Evolutionary conservation across 305 asterid genomes (phyloP).

Genomic region (Fraxinus nigra): DNA sequence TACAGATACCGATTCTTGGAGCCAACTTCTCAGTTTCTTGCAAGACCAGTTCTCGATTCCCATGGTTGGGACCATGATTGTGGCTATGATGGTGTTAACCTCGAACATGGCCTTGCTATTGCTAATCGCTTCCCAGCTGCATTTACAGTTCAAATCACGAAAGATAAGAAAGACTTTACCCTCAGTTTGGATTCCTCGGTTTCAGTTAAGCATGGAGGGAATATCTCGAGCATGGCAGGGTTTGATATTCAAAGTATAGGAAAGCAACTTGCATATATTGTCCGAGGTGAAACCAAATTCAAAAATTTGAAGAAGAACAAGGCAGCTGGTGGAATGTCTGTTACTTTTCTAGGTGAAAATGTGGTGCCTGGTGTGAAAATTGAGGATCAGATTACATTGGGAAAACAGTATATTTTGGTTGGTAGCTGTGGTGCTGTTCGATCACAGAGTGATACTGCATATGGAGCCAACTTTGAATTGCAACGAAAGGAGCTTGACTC

Average conservation of each 20-base stretch:
- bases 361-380: conserved; percentile 73
- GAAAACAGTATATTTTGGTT: conserved; percentile 62
- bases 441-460: conserved; percentile 68
- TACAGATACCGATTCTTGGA: conserved; percentile 82
- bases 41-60: conserved; percentile 84
- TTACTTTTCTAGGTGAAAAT: conserved; percentile 74
- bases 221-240: conserved; percentile 75
- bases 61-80: conserved; percentile 99
- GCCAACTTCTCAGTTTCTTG: conserved; percentile 92
- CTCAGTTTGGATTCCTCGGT: conserved; percentile 74
- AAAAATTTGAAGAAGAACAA: conserved; percentile 63
- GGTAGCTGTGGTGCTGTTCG: conserved; percentile 84
- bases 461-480: conserved; percentile 84
- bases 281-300: conserved; percentile 75
- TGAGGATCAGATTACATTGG: conserved; percentile 68
- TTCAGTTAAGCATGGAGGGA: conserved; percentile 68
- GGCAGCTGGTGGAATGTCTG: conserved; percentile 65
- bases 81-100: conserved; percentile 93
- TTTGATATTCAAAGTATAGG: conserved; percentile 87
- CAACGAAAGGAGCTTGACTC: conserved; percentile 73
- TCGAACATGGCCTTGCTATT: conserved; percentile 73
- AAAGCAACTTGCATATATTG: conserved; percentile 76
- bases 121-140: conserved; percentile 61
- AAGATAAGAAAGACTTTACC: conserved; percentile 87
- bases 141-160: conserved; percentile 72